phyloP scores from a whole-genome alignment of 1,139 yeast genomes.

The Candida pseudoviswanathii region DNA sequence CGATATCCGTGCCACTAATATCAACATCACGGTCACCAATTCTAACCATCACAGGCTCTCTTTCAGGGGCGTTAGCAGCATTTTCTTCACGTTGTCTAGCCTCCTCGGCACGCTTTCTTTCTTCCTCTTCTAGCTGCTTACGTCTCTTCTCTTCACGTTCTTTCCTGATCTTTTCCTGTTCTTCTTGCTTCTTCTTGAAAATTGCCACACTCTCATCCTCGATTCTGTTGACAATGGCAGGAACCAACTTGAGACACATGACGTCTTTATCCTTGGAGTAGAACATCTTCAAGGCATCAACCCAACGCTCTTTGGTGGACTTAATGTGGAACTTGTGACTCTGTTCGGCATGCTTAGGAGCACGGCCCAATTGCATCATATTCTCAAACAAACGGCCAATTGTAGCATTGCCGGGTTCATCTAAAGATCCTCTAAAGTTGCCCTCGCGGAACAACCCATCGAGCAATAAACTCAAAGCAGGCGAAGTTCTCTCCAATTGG shows the following conservation, averaged over 20 bases:
- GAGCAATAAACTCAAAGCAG: conserved; percentile 18
- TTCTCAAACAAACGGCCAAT: conserved; percentile 33
- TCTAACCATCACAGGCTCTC: conserved; percentile 63
- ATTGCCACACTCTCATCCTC: conserved; percentile 49
- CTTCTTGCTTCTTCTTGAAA: conserved; percentile 30
- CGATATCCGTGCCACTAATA: conserved; percentile 87
- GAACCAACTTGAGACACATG: conserved; percentile 46
- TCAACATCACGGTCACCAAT: conserved; percentile 84
- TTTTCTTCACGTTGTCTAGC: conserved; percentile 37
- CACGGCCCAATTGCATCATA: conserved; percentile 23
- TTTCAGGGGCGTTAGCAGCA: conserved; percentile 18
- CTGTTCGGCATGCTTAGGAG: conserved; percentile 16
- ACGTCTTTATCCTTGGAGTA: conserved; percentile 45
- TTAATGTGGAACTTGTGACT: conserved; percentile 40
- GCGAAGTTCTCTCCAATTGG: conserved; percentile 16
- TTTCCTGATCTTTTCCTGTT: conserved; percentile 27
- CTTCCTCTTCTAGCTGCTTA: conserved; percentile 36
- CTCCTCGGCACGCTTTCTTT: conserved; percentile 37
- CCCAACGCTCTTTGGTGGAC: conserved; percentile 73
- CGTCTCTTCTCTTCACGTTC: conserved; percentile 32
- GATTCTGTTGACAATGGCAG: conserved; percentile 54
- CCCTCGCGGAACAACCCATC: conserved; percentile 20
- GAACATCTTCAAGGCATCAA: conserved; percentile 55
- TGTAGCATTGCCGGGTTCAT: conserved; percentile 14
- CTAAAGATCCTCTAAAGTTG: conserved; percentile 20